Evolutionary conservation across 768 basidiomycete genomes (phyloP).

Genomic region (Russula sp.): DNA sequence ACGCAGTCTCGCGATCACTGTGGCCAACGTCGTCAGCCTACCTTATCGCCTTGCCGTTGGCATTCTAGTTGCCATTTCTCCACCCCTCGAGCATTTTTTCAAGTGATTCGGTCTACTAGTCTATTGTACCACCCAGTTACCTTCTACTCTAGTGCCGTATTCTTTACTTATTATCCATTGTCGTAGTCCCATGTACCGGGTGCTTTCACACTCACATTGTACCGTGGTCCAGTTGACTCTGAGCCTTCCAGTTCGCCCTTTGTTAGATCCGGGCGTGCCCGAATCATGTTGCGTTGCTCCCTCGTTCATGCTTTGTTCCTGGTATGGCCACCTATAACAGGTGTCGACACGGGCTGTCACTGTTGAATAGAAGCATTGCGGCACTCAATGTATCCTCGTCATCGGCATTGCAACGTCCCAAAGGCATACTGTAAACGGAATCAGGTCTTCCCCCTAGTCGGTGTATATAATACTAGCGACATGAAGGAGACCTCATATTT

Average conservation of each 20-base stretch:
- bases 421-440: background rate
- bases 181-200: background rate
- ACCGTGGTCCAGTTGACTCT: background rate
- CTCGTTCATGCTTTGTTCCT: background rate
- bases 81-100: conserved; percentile 19
- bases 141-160: background rate
- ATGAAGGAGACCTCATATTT: too few species aligned
- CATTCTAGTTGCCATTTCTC: conserved; percentile 18
- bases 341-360: background rate
- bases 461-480: background rate
- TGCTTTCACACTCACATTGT: background rate
- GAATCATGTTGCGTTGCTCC: background rate
- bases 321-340: background rate
- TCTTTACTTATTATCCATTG: background rate
- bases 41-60: conserved; percentile 20
- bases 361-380: background rate
- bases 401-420: too few species aligned
- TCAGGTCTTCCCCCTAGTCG: background rate
- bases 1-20: conserved; percentile 3
- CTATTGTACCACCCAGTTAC: background rate
- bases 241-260: background rate
- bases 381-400: background rate
- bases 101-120: background rate
- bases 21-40: conserved; percentile 15
- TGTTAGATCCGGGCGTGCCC: background rate